Evolutionary conservation across 2,329 filamentous ascomycete genomes (phyloP).

Genomic region (Coniochaeta prunicola): DNA sequence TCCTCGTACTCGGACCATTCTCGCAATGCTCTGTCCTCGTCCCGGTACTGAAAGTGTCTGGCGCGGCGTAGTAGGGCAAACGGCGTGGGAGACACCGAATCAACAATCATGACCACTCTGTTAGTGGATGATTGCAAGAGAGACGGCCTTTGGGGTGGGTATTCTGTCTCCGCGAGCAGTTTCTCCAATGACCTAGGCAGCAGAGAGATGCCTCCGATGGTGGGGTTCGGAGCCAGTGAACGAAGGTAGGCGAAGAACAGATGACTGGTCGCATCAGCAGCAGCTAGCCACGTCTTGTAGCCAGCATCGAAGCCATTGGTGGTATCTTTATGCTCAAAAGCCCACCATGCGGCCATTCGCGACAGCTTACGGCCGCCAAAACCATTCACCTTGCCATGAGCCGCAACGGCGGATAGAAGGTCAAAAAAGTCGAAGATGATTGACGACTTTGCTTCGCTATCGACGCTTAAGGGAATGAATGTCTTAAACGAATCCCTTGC

Average conservation of each 20-base stretch:
- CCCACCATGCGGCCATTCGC: slow-evolving; percentile 96
- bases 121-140: slow-evolving; percentile 75
- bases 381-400: slow-evolving; percentile 88
- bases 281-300: slow-evolving; percentile 80
- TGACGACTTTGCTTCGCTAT: slow-evolving; percentile 73
- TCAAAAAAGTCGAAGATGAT: slow-evolving; percentile 98
- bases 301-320: slow-evolving; percentile 91
- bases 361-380: slow-evolving; percentile 91
- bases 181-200: slow-evolving; percentile 88
- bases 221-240: slow-evolving; percentile 76
- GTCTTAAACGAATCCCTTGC: slow-evolving; percentile 91
- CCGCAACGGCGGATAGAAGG: slow-evolving; percentile 80
- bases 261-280: slow-evolving; percentile 92
- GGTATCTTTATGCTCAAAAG: slow-evolving; percentile 83
- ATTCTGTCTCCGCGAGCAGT: slow-evolving; percentile 85
- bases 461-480: slow-evolving; percentile 90
- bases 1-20: slow-evolving; percentile 86
- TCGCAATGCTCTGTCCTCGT: slow-evolving; percentile 77
- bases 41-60: slow-evolving; percentile 91
- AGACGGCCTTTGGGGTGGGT: slow-evolving; percentile 73
- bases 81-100: slow-evolving; percentile 88
- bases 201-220: slow-evolving; percentile 70
- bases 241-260: slow-evolving; percentile 96
- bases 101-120: slow-evolving; percentile 94
- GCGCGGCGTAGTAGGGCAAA: slow-evolving; percentile 85